Conservation (phyloP, 139 green algal genomes). For the Chlamydomonas sp. region DNA sequence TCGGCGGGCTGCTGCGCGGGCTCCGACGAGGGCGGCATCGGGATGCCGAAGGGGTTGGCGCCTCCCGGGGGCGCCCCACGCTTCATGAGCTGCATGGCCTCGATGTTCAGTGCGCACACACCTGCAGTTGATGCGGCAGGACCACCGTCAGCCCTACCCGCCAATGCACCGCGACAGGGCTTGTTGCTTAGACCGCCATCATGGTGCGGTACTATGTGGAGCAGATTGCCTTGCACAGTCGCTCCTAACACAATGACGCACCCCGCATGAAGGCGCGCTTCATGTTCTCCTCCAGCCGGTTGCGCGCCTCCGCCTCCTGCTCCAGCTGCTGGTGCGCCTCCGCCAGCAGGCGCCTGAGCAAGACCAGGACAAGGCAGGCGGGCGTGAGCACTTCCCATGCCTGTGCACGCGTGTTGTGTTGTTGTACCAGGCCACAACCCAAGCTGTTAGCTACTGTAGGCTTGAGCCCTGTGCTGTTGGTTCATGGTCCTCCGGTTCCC, state of each 20-base stretch:
- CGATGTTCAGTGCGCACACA: conserved; percentile 79
- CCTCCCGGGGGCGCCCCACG: conserved; percentile 46
- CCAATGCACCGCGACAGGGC: not conserved
- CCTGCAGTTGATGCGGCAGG: conserved; percentile 26
- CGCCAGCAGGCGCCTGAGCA: conserved; percentile 38
- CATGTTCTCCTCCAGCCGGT: conserved; percentile 74
- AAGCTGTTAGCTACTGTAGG: too few species aligned
- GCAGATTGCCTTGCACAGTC: not conserved
- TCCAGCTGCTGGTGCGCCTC: conserved; percentile 51
- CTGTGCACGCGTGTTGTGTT: too few species aligned
- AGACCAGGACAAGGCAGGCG: not conserved
- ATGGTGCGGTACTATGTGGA: not conserved
- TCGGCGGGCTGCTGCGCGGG: not conserved
- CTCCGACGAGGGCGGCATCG: not conserved
- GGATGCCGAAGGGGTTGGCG: conserved; percentile 34
- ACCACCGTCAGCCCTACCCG: not conserved
- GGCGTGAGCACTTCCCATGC: too few species aligned
- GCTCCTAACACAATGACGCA: not conserved
- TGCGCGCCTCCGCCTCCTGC: conserved; percentile 41
- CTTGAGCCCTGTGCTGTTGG: too few species aligned
- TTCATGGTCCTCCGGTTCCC: too few species aligned
- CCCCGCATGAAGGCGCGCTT: conserved; percentile 78
- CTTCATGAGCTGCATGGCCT: conserved; percentile 80
- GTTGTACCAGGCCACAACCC: too few species aligned
- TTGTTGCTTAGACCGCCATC: not conserved